phyloP scores from a whole-genome alignment of 2,329 filamentous ascomycete species.

The Basipetospora chlamydospora region DNA sequence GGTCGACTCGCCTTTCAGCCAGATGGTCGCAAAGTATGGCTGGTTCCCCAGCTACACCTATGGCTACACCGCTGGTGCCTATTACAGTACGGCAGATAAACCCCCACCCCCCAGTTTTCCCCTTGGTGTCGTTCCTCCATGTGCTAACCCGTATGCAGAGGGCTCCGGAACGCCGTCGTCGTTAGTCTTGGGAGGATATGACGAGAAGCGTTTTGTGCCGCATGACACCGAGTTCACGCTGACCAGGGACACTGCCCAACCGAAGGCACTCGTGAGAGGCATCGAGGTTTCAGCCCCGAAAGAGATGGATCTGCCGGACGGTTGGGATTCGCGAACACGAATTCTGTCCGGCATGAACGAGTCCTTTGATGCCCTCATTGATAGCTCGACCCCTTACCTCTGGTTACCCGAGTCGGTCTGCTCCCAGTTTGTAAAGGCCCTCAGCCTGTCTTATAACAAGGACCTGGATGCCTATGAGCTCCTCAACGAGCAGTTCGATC shows the following conservation, averaged over 20 bases:
- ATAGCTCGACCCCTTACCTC: conserved; percentile 49
- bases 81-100: conserved; percentile 38
- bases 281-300: conserved; percentile 26
- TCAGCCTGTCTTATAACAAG: conserved; percentile 52
- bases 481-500: conserved; percentile 37
- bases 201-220: conserved; percentile 43
- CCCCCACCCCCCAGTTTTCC: background rate
- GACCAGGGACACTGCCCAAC: conserved; percentile 37
- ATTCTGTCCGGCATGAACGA: conserved; percentile 29
- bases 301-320: conserved; percentile 14
- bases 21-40: conserved; percentile 43
- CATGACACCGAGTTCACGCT: conserved; percentile 47
- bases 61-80: conserved; percentile 62
- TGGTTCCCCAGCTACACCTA: conserved; percentile 59
- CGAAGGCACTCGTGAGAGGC: conserved; percentile 45
- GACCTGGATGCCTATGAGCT: conserved; percentile 51
- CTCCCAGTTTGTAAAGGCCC: conserved; percentile 45
- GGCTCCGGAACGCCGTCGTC: conserved; percentile 33
- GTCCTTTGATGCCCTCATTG: conserved; percentile 39
- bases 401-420: conserved; percentile 49
- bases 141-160: conserved; percentile 13
- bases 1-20: conserved; percentile 35
- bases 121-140: background rate
- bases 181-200: conserved; percentile 55
- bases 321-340: conserved; percentile 24